A percentile compares a stretch with the other conserved stretches of the same genome.
These are phyloP conservation scores for Xylaria bambusicola DNA, from an alignment of 495 filamentous ascomycete species.

Conservation along the genomic window DNA sequence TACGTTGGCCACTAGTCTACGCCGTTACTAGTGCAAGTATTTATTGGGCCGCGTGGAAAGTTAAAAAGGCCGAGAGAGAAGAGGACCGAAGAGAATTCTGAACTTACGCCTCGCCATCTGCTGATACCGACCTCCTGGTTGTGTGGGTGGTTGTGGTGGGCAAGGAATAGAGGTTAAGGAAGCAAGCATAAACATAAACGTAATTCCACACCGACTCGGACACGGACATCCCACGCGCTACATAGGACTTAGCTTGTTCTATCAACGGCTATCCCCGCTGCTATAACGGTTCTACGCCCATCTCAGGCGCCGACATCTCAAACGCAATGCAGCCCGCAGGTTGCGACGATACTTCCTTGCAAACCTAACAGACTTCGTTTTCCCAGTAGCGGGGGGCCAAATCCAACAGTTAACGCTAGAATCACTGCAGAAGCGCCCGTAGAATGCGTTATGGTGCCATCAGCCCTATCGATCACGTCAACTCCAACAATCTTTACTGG, in stretches of 20 bases:
- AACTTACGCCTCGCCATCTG: no score
- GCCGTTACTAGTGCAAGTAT: constrained; percentile 11
- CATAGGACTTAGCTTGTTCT: neutral
- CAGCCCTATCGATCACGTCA: constrained; percentile 36
- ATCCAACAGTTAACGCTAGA: neutral
- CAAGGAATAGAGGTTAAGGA: neutral
- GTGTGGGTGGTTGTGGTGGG: neutral
- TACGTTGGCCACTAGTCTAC: constrained; percentile 20
- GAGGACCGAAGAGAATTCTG: neutral
- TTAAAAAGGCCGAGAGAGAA: constrained; percentile 5
- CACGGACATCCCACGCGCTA: constrained; percentile 7
- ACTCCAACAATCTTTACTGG: constrained; percentile 30
- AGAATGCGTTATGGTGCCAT: constrained; percentile 31
- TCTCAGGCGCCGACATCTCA: neutral
- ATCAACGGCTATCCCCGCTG: neutral
- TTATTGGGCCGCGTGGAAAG: constrained; percentile 26
- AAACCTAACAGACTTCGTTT: neutral
- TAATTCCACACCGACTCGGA: constrained; percentile 4
- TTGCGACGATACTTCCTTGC: constrained; percentile 4
- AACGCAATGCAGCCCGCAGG: neutral
- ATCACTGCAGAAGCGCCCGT: constrained; percentile 11
- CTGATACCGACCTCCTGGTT: no score
- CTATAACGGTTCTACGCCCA: neutral
- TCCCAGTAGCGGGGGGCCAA: neutral
- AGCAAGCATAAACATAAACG: constrained; percentile 15